Evolutionary conservation across 2,329 filamentous ascomycete genomes (phyloP), one percentile per base, ranked within the genome.

Genomic region (Aspergillus sp.): DNA sequence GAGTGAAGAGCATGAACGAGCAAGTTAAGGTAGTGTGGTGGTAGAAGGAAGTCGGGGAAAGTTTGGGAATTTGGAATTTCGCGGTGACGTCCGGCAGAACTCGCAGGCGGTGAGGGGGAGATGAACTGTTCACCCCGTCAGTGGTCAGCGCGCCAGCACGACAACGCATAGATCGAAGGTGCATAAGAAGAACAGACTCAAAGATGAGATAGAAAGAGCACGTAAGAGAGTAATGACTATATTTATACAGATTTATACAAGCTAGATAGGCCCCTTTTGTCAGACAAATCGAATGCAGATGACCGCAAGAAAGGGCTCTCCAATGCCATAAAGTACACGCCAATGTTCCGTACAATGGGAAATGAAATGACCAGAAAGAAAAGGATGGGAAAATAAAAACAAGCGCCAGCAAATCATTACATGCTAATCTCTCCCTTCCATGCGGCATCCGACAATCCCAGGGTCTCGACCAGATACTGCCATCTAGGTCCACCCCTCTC

Each of bases 401-500:
- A 58, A 54, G 49, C 43, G 48, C 47, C 45, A 49, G 25, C 40
- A 45, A 49, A 48, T 49, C 45, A 40, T 74, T 83, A 90, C 70
- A 92, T 69, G 56, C 81, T 85, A 70, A 97, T 97, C 78, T 97
- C 91, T 45, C 86, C 88, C 79, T 91, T 89, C 88, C 91, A 97
- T 47, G 89, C 91, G 36, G 89, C 91, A 46, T 92, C 89, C 13
- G 87, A 90, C 73, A 99, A 74, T 13, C 95, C 94, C 56, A 99
- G 77, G 55, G 84, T 93, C 73, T 88, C 79, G 59, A 97, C 81
- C 78, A 97, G 78, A 72, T 96, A 82, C 71, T 88, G 86, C 90
- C 92, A 99, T 70, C 95, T 82, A 51, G 89, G 87, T 49, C 94
- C 92, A 53, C 94, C 94, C 58, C 91, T 84, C 75, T 99, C 95